These are phyloP conservation scores for Boletellus deceptivus DNA, from an alignment of 1,284 basidiomycete genomes.

Conservation along the genomic window DNA sequence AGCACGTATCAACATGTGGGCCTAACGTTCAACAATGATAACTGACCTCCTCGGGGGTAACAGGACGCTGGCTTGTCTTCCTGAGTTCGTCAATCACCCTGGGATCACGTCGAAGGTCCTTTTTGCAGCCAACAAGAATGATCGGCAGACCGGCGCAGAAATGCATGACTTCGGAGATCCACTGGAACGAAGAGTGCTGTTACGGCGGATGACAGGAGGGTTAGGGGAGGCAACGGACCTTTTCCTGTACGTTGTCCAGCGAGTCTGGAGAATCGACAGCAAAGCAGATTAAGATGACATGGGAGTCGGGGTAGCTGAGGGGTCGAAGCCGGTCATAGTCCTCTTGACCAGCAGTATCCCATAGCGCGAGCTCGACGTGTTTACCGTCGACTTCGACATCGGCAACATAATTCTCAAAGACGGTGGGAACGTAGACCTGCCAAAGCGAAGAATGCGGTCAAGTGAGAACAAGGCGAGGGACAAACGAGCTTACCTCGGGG, in stretches of 20 bases:
- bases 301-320: constrained; percentile 87
- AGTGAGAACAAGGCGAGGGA: not conserved
- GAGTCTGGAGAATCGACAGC: constrained; percentile 91
- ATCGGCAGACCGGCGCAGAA: constrained; percentile 87
- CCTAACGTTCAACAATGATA: not conserved
- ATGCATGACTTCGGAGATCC: constrained; percentile 93
- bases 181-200: constrained; percentile 45
- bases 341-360: constrained; percentile 96
- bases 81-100: constrained; percentile 79
- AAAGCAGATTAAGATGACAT: constrained; percentile 94
- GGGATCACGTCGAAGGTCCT: constrained; percentile 79
- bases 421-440: constrained; percentile 89
- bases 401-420: constrained; percentile 90
- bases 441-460: not conserved
- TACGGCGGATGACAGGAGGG: constrained; percentile 1
- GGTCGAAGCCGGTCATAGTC: constrained; percentile 89
- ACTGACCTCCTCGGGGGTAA: constrained; percentile 70
- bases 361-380: constrained; percentile 88
- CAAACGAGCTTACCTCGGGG: constrained; percentile 71
- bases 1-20: not conserved
- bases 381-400: constrained; percentile 91
- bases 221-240: constrained; percentile 51
- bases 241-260: constrained; percentile 94
- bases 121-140: constrained; percentile 93
- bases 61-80: constrained; percentile 80